Percentiles rank a stretch among this genome's conserved stretches.
Evolutionary conservation across 2,329 filamentous ascomycete species (phyloP).

Genomic region (Periconia macrospinosa): DNA sequence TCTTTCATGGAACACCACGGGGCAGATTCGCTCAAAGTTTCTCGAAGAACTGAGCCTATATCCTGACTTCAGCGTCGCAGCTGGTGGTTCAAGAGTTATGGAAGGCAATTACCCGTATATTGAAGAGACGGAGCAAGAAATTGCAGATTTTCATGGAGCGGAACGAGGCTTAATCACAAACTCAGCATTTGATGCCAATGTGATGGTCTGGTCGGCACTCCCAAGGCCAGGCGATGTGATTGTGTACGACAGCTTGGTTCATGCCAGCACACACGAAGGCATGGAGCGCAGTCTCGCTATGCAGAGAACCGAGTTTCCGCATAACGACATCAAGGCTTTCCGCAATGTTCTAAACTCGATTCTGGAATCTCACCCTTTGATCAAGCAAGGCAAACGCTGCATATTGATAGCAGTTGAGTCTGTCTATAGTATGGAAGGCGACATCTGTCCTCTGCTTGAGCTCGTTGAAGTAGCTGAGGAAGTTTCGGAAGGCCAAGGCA

Average conservation of each 20-base stretch:
- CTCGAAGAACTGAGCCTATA: constrained; percentile 46
- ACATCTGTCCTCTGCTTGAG: constrained; percentile 64
- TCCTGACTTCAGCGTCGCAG: constrained; percentile 24
- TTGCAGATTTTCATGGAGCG: constrained; percentile 62
- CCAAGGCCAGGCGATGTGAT: constrained; percentile 64
- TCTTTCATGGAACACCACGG: no score
- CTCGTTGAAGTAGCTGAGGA: constrained; percentile 61
- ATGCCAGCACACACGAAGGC: constrained; percentile 75
- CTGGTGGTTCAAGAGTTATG: constrained; percentile 46
- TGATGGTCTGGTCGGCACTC: constrained; percentile 41
- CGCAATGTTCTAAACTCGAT: constrained; percentile 43
- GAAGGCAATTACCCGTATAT: constrained; percentile 64
- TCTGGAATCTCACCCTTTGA: neutral
- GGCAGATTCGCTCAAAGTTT: constrained; percentile 47
- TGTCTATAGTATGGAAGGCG: constrained; percentile 79
- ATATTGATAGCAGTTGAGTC: constrained; percentile 36
- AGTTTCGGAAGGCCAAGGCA: constrained; percentile 54
- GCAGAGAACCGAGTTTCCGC: constrained; percentile 53
- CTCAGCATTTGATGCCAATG: constrained; percentile 51
- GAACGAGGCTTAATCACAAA: constrained; percentile 58
- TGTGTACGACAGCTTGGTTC: constrained; percentile 73
- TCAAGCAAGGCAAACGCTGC: constrained; percentile 31
- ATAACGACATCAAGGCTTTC: constrained; percentile 53
- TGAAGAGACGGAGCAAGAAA: constrained; percentile 55
- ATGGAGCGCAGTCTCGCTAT: constrained; percentile 65